Base-by-base conservation (phyloP, 306 rosid genomes). In the Albizia julibrissin region DNA sequence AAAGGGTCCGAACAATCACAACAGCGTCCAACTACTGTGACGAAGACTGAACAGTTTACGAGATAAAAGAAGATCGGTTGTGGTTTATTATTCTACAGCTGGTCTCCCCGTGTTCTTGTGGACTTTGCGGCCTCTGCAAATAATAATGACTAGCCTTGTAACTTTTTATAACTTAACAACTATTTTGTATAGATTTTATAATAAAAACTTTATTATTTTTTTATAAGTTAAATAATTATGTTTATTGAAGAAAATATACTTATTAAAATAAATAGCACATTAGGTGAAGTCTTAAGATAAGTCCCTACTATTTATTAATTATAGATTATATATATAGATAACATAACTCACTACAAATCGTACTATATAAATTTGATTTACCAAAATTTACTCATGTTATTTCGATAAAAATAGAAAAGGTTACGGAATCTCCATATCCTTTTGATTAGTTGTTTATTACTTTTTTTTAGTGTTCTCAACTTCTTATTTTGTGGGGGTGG, bases 11-110 rank as follows among this genome's bases (percentile, higher is more conserved):
- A 80, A 72, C 26, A 58, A 76, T 39, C 75, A 82, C 81, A 49
- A 27, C 6, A 82, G 79, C 81, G 19, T 40, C 81, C 81, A 81
- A 76, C 58, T 47, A 58, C 73, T 69, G 83, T 58, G 68, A 39
- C 1, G 19, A 40, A n/a, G 74, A 40, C 21, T 19, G 65, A 9
- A 50, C 46, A 74, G 46, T 37, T 18, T 18, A 29, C 68, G 6
- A 52, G 33, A 52, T 50, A 44, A 77, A 69, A 13, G 82, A 29
- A 15, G 19, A 40, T 15, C 24, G 69, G 14, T 26, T 10, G 67
- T 6, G 22, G 22, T 33, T 54, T 31, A 14, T 31, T 22, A 14
- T 31, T 22, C 65, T 19, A 52, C 67, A 19, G 31, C 8, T 10
- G 42, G 46, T 52, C 21, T 34, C 37, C 6, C 22, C 19, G 12